Conservation (phyloP, 768 basidiomycete genomes). For the Auriscalpium microsporum region DNA sequence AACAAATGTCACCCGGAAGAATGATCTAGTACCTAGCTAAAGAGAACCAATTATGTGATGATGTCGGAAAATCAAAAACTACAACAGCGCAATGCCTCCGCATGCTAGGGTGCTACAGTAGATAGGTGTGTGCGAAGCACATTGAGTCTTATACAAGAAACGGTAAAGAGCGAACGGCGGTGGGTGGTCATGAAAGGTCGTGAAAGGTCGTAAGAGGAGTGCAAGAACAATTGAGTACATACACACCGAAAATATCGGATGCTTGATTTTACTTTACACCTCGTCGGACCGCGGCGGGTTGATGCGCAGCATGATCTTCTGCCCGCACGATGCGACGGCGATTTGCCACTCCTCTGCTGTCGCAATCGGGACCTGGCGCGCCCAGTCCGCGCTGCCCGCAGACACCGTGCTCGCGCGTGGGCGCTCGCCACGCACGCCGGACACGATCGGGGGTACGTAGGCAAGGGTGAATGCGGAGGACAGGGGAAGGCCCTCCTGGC, state of each 20-base stretch:
- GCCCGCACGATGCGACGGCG: constrained; percentile 5
- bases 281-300: neutral
- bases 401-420: constrained; percentile 7
- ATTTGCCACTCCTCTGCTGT: constrained; percentile 6
- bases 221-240: neutral
- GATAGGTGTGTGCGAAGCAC: no score
- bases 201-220: constrained; percentile 1
- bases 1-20: no score
- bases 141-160: neutral
- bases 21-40: no score
- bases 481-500: constrained; percentile 48
- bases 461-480: constrained; percentile 48
- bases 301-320: constrained; percentile 7
- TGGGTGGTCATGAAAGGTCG: constrained; percentile 8
- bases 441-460: constrained; percentile 37
- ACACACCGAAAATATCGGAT: neutral
- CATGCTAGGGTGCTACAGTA: neutral
- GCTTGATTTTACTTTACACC: neutral
- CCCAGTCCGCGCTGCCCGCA: constrained; percentile 5
- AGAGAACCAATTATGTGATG: no score
- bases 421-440: neutral
- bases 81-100: neutral
- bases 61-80: neutral
- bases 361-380: constrained; percentile 1
- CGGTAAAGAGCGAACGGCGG: neutral